Conservation (phyloP, 768 basidiomycete genomes). For the Hypholoma sublateritium region DNA sequence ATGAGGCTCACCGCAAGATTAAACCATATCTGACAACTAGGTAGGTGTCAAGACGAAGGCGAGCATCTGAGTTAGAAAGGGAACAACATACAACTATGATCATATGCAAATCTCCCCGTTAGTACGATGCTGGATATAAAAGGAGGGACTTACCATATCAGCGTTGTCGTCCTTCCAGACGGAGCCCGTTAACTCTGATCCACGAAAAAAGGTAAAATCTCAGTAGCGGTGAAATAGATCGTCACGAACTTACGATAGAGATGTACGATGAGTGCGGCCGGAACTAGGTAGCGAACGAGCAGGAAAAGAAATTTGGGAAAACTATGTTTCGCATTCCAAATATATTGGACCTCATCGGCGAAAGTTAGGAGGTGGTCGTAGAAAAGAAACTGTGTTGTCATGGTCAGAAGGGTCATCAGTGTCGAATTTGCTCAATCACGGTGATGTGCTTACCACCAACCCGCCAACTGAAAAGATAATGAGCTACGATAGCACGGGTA, state of each 20-base stretch:
- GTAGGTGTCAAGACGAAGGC: background rate
- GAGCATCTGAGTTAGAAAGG: background rate
- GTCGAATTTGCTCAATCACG: background rate
- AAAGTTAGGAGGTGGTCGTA: slow-evolving; percentile 44
- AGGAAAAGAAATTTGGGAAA: slow-evolving; percentile 39
- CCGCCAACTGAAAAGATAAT: background rate
- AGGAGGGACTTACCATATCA: slow-evolving; percentile 5
- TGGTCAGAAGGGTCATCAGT: too few species aligned
- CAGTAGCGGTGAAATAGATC: background rate
- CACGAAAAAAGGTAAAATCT: background rate
- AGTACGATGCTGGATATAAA: background rate
- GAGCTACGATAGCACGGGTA: too few species aligned
- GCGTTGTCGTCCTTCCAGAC: background rate
- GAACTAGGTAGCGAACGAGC: slow-evolving; percentile 37
- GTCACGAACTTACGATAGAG: slow-evolving; percentile 25
- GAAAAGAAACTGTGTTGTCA: slow-evolving; percentile 27
- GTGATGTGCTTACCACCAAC: slow-evolving; percentile 1
- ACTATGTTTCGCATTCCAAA: slow-evolving; percentile 38
- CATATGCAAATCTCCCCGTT: background rate
- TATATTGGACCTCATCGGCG: slow-evolving; percentile 36
- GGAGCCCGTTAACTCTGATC: background rate
- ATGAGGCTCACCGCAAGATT: slow-evolving; percentile 7
- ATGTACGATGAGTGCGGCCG: slow-evolving; percentile 26
- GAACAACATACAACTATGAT: background rate
- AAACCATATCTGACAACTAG: slow-evolving; percentile 15